phyloP scores from a whole-genome alignment of 768 basidiomycete genomes.

The Austroboletus eburneus region DNA sequence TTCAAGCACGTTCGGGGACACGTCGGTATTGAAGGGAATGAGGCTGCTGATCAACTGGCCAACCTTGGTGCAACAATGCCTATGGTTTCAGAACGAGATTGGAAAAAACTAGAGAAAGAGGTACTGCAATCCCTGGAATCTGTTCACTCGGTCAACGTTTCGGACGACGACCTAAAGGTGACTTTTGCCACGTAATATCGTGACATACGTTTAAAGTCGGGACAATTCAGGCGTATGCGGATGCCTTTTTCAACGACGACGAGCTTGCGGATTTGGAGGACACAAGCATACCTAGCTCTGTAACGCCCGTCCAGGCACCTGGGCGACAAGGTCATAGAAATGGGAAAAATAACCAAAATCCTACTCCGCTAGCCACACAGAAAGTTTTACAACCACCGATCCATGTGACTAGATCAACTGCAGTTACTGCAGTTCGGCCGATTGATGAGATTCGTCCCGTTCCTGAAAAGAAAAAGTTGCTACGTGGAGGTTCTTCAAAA shows the following conservation, averaged over 20 bases:
- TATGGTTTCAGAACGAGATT: slow-evolving; percentile 50
- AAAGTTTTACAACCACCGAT: not conserved
- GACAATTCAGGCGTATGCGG: slow-evolving; percentile 28
- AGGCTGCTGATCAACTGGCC: slow-evolving; percentile 77
- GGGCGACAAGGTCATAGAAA: not conserved
- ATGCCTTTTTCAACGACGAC: slow-evolving; percentile 34
- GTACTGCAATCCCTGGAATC: slow-evolving; percentile 11
- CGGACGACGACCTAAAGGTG: slow-evolving; percentile 19
- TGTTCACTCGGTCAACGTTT: not conserved
- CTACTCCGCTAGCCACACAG: not conserved
- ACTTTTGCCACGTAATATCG: slow-evolving; percentile 1
- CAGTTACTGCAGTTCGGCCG: not conserved
- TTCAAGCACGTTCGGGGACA: slow-evolving; percentile 81
- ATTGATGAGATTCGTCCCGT: not conserved
- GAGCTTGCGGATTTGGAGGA: slow-evolving; percentile 26
- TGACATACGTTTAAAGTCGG: slow-evolving; percentile 4
- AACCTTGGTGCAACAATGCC: slow-evolving; percentile 49
- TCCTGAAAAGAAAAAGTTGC: not conserved
- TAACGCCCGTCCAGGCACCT: not conserved
- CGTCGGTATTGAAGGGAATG: slow-evolving; percentile 74
- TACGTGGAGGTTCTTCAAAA: not conserved
- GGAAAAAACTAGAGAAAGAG: slow-evolving; percentile 36
- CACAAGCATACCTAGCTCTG: not conserved
- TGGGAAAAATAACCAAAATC: not conserved
- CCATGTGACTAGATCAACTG: not conserved